Base-by-base conservation (phyloP, 169 alveolate species). In the Plasmodium chabaudi region DNA sequence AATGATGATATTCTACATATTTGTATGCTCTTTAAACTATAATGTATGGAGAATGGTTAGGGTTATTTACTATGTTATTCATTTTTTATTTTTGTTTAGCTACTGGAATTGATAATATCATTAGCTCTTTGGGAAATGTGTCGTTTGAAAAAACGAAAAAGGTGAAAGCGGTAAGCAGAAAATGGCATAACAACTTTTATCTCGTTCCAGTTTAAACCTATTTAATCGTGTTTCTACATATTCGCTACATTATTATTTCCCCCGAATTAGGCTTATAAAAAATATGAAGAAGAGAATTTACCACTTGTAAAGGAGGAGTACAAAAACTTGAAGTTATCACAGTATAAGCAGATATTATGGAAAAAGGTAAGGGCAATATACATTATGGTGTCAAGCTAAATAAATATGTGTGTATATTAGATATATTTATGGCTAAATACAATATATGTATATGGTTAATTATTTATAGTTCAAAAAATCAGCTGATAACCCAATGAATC, bases 261-360 rank as follows among this genome's bases (percentile, higher is more conserved):
- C 4, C 21, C 19, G 10, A 10, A 49, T 27, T 27, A 93, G 96
- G 93, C 95, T 9, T 94, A 94, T 88, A 91, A 88, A 75, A 91
- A 87, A 56, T 94, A 67, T 59, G 94, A 88, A 61, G 95, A 86
- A 65, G 88, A 93, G 46, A 94, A 87, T 88, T 88, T 94, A 92
- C 94, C 94, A 1, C 93, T 92, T 67, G 70, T 94, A 53, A 92
- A 92, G 88, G 92, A 55, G 23, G 92, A 94, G 84, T 84, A 94
- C 72, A 94, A 94, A 27, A 92, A 91, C 34, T 87, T 94, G 42
- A 94, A 94, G 61, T 68, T 86, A 55, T 94, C 96, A 15, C 96
- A 94, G 79, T 94, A 87, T 82, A 94, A 94, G 90, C 94, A 94
- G 63, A 94, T 94, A 87, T 79, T 94, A 9, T 92, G 90, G 93